Evolutionary conservation across 2,329 filamentous ascomycete species (phyloP), one percentile per base, ranked within the genome.

Genomic region (Arthrobotrys sphaeroides): DNA sequence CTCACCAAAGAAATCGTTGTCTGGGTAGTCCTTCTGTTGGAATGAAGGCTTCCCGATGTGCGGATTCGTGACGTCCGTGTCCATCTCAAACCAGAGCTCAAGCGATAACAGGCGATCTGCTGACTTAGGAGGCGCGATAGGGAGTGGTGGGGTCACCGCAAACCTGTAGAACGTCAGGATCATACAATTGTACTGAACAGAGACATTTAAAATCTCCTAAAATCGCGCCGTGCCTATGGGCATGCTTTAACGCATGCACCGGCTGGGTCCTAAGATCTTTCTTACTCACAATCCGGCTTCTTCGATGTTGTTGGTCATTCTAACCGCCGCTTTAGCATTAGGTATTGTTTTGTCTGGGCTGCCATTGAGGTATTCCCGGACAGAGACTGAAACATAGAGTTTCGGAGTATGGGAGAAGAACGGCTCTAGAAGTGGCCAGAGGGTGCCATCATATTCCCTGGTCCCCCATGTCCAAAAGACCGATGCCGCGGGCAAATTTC

Each of bases 1-100:
- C 42, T n/a, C 33, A 73, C 68, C 68, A n/a, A 51, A 73, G 16
- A 73, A 73, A 28, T 73, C 68, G n/a, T 31, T 20, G 26, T 73
- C 60, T 7, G 68, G 68, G 16, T 73, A 73, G 16, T 73, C 60
- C 20, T 53, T n/a, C 20, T 33, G 5, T 3, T 12, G 22, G 31
- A 73, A 66, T 5, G 49, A 40, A 10, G 68, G 40, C 4, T 18
- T 22, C 7, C 68, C 51, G 1, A 18, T 51, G 0, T 1, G 2
- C 1, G 51, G 28, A 20, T 47, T n/a, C 24, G 9, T 36, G 24
- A 59, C 28, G 6, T 55, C 43, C 13, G 45, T 20, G 26, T 73
- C 60, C 49, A 73, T 73, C 10, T 66, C 47, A 36, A 73, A 66
- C 68, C 68, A 73, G 0, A 73, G 20, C 36, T 73, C 47, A 13